These are phyloP conservation scores for Pseudocercospora crystallina DNA, from an alignment of 2,329 filamentous ascomycete genomes.

Conservation along the genomic window DNA sequence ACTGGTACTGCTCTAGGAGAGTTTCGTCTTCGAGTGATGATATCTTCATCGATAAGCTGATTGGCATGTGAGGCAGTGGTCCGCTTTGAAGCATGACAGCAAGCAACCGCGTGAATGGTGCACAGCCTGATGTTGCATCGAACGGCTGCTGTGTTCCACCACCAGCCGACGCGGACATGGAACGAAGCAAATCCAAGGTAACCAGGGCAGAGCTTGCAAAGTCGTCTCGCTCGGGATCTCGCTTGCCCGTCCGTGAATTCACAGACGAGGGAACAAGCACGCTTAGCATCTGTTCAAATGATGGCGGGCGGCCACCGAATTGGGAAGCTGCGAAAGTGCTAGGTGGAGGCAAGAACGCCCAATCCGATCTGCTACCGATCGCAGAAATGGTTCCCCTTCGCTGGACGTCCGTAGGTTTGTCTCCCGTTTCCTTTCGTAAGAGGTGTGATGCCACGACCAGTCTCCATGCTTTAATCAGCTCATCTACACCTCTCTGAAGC, in stretches of 20 bases:
- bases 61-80: neutral
- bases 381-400: neutral
- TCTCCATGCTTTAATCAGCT: conserved; percentile 21
- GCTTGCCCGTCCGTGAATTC: neutral
- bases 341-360: conserved; percentile 22
- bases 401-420: neutral
- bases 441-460: conserved; percentile 11
- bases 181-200: conserved; percentile 21
- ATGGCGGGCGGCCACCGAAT: conserved; percentile 1
- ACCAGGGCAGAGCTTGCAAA: conserved; percentile 24
- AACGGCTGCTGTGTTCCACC: neutral
- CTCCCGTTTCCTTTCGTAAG: conserved; percentile 4
- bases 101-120: conserved; percentile 1
- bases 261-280: conserved; percentile 11
- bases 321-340: conserved; percentile 11
- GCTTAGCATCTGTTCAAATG: conserved; percentile 18
- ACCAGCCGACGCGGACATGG: neutral
- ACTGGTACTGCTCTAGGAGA: too few species aligned
- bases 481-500: conserved; percentile 5
- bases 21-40: too few species aligned
- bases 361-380: conserved; percentile 9
- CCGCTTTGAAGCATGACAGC: conserved; percentile 1
- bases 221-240: conserved; percentile 12
- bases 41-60: too few species aligned
- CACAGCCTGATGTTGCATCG: neutral